phyloP scores from a whole-genome alignment of 306 rosid species.

The Sicyos edulis region DNA sequence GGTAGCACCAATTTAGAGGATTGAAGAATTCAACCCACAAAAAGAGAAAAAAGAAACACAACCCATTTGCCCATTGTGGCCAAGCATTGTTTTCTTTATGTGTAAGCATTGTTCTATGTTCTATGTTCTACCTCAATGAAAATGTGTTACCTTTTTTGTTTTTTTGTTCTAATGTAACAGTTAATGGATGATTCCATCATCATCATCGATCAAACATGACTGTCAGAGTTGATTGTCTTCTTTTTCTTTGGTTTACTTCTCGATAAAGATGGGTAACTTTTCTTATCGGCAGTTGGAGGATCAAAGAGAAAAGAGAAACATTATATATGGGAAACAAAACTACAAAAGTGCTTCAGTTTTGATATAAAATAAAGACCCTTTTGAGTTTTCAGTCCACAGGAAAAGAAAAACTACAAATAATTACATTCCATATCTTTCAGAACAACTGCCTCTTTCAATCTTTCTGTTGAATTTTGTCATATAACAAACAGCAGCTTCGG shows the following conservation, averaged over 20 bases:
- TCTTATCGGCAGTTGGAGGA: neutral
- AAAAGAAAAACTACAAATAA: slow-evolving; percentile 1
- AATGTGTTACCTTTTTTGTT: neutral
- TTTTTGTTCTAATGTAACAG: neutral
- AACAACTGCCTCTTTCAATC: neutral
- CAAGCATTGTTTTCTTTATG: no score
- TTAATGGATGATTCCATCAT: slow-evolving; percentile 13
- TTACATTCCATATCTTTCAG: neutral
- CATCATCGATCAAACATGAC: no score
- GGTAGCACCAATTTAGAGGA: neutral
- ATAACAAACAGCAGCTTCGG: neutral
- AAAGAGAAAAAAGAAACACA: neutral
- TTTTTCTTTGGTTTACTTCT: slow-evolving; percentile 2
- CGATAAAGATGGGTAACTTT: neutral
- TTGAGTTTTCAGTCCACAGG: no score
- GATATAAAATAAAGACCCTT: neutral
- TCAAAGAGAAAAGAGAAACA: neutral
- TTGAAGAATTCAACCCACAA: neutral
- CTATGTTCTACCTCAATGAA: neutral
- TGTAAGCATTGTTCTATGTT: neutral
- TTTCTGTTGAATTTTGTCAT: neutral
- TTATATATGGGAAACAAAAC: neutral
- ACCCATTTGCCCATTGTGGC: neutral
- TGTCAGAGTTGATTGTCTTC: slow-evolving; percentile 6
- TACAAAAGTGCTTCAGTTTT: neutral